Evolutionary conservation across 2,329 filamentous ascomycete species (phyloP), one percentile per base, ranked within the genome.

Genomic region (Trichoderma sp.): DNA sequence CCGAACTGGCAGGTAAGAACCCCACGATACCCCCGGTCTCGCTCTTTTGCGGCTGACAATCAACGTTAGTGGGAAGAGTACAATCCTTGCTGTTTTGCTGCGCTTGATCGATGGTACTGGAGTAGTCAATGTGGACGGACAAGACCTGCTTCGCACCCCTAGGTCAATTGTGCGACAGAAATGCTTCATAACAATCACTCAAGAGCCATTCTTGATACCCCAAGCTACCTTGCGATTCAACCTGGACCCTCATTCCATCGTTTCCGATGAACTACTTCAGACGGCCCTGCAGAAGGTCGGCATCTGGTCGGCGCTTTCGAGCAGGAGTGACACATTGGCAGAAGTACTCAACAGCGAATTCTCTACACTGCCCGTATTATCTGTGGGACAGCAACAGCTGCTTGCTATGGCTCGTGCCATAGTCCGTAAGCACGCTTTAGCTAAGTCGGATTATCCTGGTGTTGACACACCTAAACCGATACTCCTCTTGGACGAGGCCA

Each of bases 401-500:
- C 77, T 84, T 27, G 81, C 81, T 4, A 76, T 85, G 3, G 80
- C 81, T 6, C 78, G 83, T 8, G 81, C 82, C 7, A 65, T 84
- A 6, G 62, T 83, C 2, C 78, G 82, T 31, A 79, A 79, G 24
- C 45, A 73, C 33, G 74, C 62, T 33, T 72, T 75, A 11, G 56
- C 67, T 11, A 41, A 35, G 8, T 18, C 29, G 38, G 38, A 33
- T 27, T 33, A 64, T 33, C n/a, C 24, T 29, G 59, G 60, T 31
- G 24, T 12, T 56, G 60, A 73, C 41, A 18, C 29, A 56, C 24
- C 66, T 11, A 83, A 79, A 38, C 83, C 84, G 0, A 77, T 85
- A 8, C 71, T 84, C 1, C 77, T 84, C 1, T 77, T 84, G 9
- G 83, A 84, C 35, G 82, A 84, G 60, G 79, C 78, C 8, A 84